phyloP scores from a whole-genome alignment of 176 grass and related monocot species.

The Poa annua region DNA sequence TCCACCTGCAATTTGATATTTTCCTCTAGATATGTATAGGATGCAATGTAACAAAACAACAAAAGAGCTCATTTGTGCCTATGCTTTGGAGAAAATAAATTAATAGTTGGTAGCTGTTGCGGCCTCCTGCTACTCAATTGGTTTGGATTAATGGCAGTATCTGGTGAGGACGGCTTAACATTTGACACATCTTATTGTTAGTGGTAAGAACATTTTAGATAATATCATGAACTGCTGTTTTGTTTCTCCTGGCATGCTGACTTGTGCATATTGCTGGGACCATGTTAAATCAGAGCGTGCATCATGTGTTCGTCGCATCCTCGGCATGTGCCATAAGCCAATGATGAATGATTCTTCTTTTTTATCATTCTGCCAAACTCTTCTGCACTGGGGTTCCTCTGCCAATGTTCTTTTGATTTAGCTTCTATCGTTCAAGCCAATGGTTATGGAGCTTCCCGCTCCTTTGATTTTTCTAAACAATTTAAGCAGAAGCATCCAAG shows the following conservation, averaged over 20 bases:
- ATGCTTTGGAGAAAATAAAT: constrained; percentile 21
- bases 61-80: not conserved
- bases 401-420: not conserved
- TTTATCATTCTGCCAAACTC: not conserved
- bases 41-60: constrained; percentile 28
- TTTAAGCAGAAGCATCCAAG: not conserved
- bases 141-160: not conserved
- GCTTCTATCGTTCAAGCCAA: not conserved
- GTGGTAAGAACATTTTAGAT: not conserved
- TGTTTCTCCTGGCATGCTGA: not conserved
- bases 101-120: too few species aligned
- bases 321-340: not conserved
- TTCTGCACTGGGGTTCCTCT: not conserved
- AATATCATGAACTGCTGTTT: not conserved
- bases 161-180: not conserved
- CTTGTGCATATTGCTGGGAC: not conserved
- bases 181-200: not conserved
- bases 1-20: not conserved
- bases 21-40: constrained; percentile 37
- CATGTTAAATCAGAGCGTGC: not conserved
- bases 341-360: not conserved
- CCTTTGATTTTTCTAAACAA: not conserved
- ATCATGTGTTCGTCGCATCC: not conserved
- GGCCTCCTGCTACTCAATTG: not conserved
- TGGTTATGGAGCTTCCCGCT: not conserved